These are phyloP conservation scores for Blumeria hordei DNA, from an alignment of 2,329 filamentous ascomycete genomes.

Conservation along the genomic window DNA sequence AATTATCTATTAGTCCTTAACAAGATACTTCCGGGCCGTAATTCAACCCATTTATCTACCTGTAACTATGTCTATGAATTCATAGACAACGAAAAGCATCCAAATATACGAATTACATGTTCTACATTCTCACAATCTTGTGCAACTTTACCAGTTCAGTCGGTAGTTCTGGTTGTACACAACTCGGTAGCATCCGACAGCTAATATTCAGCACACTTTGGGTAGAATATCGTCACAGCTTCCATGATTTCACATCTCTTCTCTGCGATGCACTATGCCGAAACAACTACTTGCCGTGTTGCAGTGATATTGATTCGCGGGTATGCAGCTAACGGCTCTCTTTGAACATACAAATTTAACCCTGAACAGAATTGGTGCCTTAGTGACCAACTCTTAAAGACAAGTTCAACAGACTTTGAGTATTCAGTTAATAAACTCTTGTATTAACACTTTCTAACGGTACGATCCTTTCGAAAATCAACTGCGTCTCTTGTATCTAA, in stretches of 20 bases:
- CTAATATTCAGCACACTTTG: background rate
- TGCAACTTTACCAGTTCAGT: no score
- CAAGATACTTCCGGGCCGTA: no score
- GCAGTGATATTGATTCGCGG: slow-evolving; percentile 6
- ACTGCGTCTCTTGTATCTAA: slow-evolving; percentile 1
- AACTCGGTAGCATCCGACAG: background rate
- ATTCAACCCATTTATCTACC: no score
- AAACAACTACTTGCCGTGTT: slow-evolving; percentile 15
- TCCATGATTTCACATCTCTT: background rate
- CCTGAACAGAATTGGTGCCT: slow-evolving; percentile 4
- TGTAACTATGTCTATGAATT: no score
- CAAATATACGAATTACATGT: no score
- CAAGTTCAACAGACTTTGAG: slow-evolving; percentile 10
- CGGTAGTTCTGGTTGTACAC: background rate
- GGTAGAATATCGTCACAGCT: background rate
- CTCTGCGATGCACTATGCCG: slow-evolving; percentile 14
- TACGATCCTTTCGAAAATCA: slow-evolving; percentile 3
- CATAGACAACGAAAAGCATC: no score
- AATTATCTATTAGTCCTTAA: no score
- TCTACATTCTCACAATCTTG: no score
- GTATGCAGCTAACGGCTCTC: slow-evolving; percentile 11
- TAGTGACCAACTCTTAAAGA: slow-evolving; percentile 13
- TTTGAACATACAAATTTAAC: no score
- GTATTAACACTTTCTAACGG: slow-evolving; percentile 5
- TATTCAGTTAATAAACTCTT: slow-evolving; percentile 9